A percentile compares a stretch with the other conserved stretches of the same genome.
These are phyloP conservation scores for Millerago galiae DNA, from an alignment of 805 yeast genomes.

Conservation along the genomic window DNA sequence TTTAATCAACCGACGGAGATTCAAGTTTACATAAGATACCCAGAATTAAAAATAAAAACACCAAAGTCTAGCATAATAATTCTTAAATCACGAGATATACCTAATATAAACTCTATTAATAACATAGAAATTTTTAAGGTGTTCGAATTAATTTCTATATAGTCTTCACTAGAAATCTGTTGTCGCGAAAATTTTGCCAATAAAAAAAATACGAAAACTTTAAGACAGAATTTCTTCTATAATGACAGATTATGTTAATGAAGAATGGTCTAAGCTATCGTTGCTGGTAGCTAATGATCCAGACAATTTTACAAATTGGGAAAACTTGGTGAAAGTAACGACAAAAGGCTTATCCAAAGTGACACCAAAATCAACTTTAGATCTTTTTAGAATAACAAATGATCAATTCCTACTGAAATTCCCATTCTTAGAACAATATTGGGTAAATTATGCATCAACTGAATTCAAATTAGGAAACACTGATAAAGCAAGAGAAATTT, in stretches of 20 bases:
- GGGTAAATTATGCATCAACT: slow-evolving; percentile 50
- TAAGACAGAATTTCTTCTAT: neutral
- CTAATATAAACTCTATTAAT: too few species aligned
- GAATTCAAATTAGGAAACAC: slow-evolving; percentile 40
- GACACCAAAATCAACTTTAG: slow-evolving; percentile 25
- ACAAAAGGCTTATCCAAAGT: slow-evolving; percentile 32
- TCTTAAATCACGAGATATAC: too few species aligned
- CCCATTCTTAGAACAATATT: slow-evolving; percentile 48
- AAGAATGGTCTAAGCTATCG: slow-evolving; percentile 14
- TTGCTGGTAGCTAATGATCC: slow-evolving; percentile 25
- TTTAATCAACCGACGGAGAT: too few species aligned
- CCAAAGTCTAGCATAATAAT: too few species aligned
- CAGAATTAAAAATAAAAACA: too few species aligned
- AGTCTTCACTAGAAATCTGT: too few species aligned
- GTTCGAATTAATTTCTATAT: too few species aligned
- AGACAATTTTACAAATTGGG: slow-evolving; percentile 32
- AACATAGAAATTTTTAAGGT: too few species aligned
- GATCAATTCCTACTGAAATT: slow-evolving; percentile 37
- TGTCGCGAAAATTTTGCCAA: too few species aligned
- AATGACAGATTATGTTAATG: slow-evolving; percentile 3
- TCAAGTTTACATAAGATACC: too few species aligned
- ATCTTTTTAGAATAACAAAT: slow-evolving; percentile 33
- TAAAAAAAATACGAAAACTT: too few species aligned
- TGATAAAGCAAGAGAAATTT: slow-evolving; percentile 30
- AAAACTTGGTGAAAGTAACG: slow-evolving; percentile 26